Base-by-base conservation (phyloP, 2,329 filamentous ascomycete species). In the Colletotrichum coccodes region DNA sequence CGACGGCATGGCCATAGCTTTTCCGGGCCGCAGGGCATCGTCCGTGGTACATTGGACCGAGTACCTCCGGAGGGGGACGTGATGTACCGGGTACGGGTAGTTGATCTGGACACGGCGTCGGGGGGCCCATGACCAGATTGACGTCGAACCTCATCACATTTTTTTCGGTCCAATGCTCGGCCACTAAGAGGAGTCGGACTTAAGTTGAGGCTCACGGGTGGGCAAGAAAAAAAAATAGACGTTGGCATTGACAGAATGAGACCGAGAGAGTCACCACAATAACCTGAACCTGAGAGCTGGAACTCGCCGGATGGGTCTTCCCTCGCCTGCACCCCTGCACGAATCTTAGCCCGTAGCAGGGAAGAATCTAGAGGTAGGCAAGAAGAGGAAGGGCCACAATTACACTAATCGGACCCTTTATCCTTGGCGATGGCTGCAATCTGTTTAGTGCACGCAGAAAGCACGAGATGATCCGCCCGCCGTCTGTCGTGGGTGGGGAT, bases 121-220 rank as follows among this genome's bases (percentile, higher is more conserved):
- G n/a, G 30, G 49, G n/a, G 2, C 32, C 50, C 50, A 23, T 53
- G 50, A 38, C n/a, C 12, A 23, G 59, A n/a, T 56, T 58, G 57
- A 66, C 57, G 49, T 49, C 26, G 60, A 42, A 23, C 28, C 60
- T 21, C 53, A 59, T 64, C 61, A 53, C 47, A 14, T 40, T 57
- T 59, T 59, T 28, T 12, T 69, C 66, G 66, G 66, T 60, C 53
- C 54, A 69, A 69, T 69, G 40, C 66, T 69, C 66, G 66, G 66
- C 61, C 66, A 50, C 66, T 66, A 69, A 56, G 66, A 66, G 61
- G 66, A 42, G 66, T 56, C 61, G 38, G 40, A 26, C 38, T 34
- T 28, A 28, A 53, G 44, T 28, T 47, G 42, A 57, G 53, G 61
- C 53, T 64, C 53, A 28, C 52, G 44, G 46, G 32, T 28, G 40